These are phyloP conservation scores for Aspergillus sp. DNA, from an alignment of 2,329 filamentous ascomycete species.

Conservation along the genomic window DNA sequence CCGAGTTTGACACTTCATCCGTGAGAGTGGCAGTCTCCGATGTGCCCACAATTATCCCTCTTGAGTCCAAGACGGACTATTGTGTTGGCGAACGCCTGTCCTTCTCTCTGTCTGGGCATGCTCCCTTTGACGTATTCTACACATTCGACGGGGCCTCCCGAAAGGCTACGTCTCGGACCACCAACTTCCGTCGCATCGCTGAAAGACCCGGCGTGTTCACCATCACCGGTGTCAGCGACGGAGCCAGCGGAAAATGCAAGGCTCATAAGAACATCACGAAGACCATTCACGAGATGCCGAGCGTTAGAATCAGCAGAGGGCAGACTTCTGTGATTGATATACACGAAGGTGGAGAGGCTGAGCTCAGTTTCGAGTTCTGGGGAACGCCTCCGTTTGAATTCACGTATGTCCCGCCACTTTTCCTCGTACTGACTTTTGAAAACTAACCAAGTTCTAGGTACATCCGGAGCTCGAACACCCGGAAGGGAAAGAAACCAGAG, in stretches of 20 bases:
- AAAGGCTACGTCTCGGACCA: slow-evolving; percentile 69
- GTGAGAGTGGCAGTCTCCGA: slow-evolving; percentile 93
- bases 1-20: slow-evolving; percentile 66
- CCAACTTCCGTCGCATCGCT: slow-evolving; percentile 87
- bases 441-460: slow-evolving; percentile 51
- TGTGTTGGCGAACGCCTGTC: slow-evolving; percentile 94
- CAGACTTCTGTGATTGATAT: slow-evolving; percentile 81
- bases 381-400: slow-evolving; percentile 97
- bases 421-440: too few relatives aligned
- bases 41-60: slow-evolving; percentile 82
- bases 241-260: slow-evolving; percentile 76
- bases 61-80: slow-evolving; percentile 82
- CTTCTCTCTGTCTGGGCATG: slow-evolving; percentile 84
- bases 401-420: slow-evolving; percentile 51
- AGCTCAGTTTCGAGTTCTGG: slow-evolving; percentile 92
- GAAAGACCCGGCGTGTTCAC: slow-evolving; percentile 86
- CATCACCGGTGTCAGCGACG: slow-evolving; percentile 83
- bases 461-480: slow-evolving; percentile 82
- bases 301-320: slow-evolving; percentile 84
- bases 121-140: slow-evolving; percentile 92
- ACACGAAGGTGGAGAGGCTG: slow-evolving; percentile 90
- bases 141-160: slow-evolving; percentile 75
- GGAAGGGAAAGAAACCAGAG: slow-evolving; percentile 70
- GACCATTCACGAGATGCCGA: slow-evolving; percentile 85
- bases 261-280: slow-evolving; percentile 76